Evolutionary conservation across 192 early-diverging fungal species (phyloP).

Genomic region (Lobosporangium transversale): DNA sequence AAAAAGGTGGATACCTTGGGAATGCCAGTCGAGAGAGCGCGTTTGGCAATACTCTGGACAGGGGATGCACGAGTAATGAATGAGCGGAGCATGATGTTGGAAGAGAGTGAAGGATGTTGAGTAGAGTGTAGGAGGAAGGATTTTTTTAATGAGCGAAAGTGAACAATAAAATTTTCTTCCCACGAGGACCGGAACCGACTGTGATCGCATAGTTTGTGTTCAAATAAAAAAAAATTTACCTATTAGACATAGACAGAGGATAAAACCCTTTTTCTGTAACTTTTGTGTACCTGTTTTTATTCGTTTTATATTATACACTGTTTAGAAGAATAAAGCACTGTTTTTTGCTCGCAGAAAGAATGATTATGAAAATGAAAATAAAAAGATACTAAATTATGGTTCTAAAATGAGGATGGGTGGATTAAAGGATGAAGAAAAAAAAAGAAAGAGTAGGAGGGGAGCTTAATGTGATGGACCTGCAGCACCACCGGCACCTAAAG

Average conservation of each 20-base stretch:
- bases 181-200: conserved; percentile 4
- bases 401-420: too few relatives aligned
- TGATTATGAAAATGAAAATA: too few relatives aligned
- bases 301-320: not conserved
- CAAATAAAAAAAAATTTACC: too few relatives aligned
- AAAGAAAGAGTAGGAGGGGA: not conserved
- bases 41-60: conserved; percentile 11
- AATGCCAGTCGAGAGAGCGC: conserved; percentile 34
- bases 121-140: conserved; percentile 28
- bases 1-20: conserved; percentile 22
- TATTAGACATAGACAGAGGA: too few relatives aligned
- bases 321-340: not conserved
- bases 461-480: conserved; percentile 37
- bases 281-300: too few relatives aligned
- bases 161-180: conserved; percentile 16
- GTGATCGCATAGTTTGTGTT: too few relatives aligned
- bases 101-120: not conserved
- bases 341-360: too few relatives aligned
- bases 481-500: conserved; percentile 30
- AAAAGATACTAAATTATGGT: too few relatives aligned
- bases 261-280: too few relatives aligned
- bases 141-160: conserved; percentile 20
- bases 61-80: conserved; percentile 27
- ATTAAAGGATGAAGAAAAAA: not conserved
- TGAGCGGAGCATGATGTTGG: conserved; percentile 31